Conservation (phyloP, 352 stramenopile genomes). For the Phytophthora hibernalis region DNA sequence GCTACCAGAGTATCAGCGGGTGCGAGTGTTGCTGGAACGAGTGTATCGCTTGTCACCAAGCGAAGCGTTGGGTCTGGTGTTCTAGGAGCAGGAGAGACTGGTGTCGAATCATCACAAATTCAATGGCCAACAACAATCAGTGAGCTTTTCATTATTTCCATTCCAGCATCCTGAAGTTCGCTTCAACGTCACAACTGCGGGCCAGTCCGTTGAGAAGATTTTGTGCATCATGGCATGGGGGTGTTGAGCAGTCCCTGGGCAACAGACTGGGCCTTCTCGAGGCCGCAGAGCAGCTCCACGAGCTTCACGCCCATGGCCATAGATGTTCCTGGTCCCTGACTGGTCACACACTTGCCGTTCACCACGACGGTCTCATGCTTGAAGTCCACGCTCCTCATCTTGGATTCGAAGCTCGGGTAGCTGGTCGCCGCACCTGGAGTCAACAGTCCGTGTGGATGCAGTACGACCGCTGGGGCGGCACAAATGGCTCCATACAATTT, state of each 20-base stretch:
- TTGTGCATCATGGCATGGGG: conserved; percentile 25
- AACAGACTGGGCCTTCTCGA: conserved; percentile 68
- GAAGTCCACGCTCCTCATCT: conserved; percentile 62
- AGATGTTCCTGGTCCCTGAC: conserved; percentile 74
- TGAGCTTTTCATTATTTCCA: conserved; percentile 13
- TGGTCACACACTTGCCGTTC: conserved; percentile 79
- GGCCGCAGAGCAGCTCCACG: conserved; percentile 72
- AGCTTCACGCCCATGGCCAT: conserved; percentile 89
- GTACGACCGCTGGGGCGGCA: conserved; percentile 71
- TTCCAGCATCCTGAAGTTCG: background rate
- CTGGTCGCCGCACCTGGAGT: conserved; percentile 53
- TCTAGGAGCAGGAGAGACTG: background rate
- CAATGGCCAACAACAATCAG: no score
- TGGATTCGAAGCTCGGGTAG: conserved; percentile 75
- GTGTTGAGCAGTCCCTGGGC: conserved; percentile 65
- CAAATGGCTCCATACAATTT: conserved; percentile 86
- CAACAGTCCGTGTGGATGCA: conserved; percentile 71
- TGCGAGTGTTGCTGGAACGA: no score
- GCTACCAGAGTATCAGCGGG: no score
- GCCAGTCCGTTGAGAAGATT: background rate
- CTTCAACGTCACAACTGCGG: background rate
- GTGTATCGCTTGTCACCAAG: no score
- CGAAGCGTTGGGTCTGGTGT: no score
- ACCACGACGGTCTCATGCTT: conserved; percentile 70
- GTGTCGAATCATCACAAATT: background rate